These are phyloP conservation scores for Exsudoporus floridanus DNA, from an alignment of 1,284 basidiomycete species.

Conservation along the genomic window DNA sequence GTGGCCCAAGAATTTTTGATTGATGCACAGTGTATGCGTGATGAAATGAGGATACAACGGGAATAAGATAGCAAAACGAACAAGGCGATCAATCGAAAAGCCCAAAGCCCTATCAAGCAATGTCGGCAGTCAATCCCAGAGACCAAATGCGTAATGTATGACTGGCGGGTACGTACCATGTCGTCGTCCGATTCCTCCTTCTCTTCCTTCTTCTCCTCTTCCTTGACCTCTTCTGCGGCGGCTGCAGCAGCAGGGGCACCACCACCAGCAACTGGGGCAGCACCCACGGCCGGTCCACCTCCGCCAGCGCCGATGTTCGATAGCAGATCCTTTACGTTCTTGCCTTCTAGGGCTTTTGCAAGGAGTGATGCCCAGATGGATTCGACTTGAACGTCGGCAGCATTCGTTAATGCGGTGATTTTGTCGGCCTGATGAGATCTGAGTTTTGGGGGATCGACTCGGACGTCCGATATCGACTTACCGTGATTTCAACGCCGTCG, in stretches of 20 bases:
- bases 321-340: conserved; percentile 94
- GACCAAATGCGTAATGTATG: neutral
- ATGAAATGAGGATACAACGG: conserved; percentile 17
- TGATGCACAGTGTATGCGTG: conserved; percentile 23
- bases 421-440: conserved; percentile 73
- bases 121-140: neutral
- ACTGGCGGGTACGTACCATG: conserved; percentile 65
- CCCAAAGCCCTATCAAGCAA: conserved; percentile 58
- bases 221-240: conserved; percentile 61
- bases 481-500: conserved; percentile 95
- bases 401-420: conserved; percentile 79
- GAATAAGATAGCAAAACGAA: conserved; percentile 29
- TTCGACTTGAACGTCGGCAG: conserved; percentile 87
- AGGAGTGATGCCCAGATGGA: conserved; percentile 97
- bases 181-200: conserved; percentile 91
- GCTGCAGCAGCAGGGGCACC: conserved; percentile 53
- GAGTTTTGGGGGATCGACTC: neutral
- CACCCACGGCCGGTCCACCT: conserved; percentile 72
- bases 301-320: conserved; percentile 88
- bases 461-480: conserved; percentile 47
- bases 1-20: conserved; percentile 17
- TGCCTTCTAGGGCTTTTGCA: conserved; percentile 97
- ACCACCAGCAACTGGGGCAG: conserved; percentile 52
- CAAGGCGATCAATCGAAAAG: conserved; percentile 67
- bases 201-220: conserved; percentile 82